phyloP scores from a whole-genome alignment of 345 rosid genomes.

The Brassica rapa region DNA sequence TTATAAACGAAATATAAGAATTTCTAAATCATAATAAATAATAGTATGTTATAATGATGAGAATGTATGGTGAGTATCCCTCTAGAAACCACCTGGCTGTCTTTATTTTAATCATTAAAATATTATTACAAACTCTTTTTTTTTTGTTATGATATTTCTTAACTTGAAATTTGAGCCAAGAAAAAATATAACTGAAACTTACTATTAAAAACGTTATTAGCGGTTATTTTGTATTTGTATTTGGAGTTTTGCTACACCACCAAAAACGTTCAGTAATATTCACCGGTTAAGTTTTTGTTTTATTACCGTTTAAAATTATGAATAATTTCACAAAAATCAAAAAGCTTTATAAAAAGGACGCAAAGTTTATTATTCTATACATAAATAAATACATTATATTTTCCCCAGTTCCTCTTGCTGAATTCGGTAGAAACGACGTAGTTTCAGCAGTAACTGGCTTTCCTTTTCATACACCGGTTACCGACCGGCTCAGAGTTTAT shows the following conservation, averaged over 20 bases:
- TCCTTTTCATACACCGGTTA: slow-evolving; percentile 34
- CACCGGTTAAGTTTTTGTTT: slow-evolving; percentile 16
- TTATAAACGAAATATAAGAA: too few species aligned
- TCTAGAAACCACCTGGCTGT: slow-evolving; percentile 30
- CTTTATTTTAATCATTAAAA: slow-evolving; percentile 26
- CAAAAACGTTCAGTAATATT: slow-evolving; percentile 23
- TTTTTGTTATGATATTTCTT: slow-evolving; percentile 5
- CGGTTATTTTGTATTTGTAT: slow-evolving; percentile 23
- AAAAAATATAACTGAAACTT: slow-evolving; percentile 24
- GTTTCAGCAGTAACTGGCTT: slow-evolving; percentile 24
- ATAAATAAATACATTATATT: not conserved
- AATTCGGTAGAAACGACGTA: slow-evolving; percentile 24
- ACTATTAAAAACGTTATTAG: slow-evolving; percentile 15
- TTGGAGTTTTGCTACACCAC: slow-evolving; percentile 32
- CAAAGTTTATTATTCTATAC: not conserved
- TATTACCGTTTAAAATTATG: slow-evolving; percentile 15
- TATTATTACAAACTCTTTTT: not conserved
- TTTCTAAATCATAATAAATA: not conserved
- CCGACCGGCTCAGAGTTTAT: slow-evolving; percentile 4
- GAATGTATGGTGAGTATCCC: slow-evolving; percentile 31
- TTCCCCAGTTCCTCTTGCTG: not conserved
- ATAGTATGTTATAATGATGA: not conserved
- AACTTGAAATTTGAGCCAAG: slow-evolving; percentile 20
- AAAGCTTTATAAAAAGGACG: slow-evolving; percentile 15
- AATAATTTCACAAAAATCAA: slow-evolving; percentile 1